Evolutionary conservation across 31 red algal species (phyloP), one percentile per base, ranked within the genome.

Genomic region (Endocladia muricata): DNA sequence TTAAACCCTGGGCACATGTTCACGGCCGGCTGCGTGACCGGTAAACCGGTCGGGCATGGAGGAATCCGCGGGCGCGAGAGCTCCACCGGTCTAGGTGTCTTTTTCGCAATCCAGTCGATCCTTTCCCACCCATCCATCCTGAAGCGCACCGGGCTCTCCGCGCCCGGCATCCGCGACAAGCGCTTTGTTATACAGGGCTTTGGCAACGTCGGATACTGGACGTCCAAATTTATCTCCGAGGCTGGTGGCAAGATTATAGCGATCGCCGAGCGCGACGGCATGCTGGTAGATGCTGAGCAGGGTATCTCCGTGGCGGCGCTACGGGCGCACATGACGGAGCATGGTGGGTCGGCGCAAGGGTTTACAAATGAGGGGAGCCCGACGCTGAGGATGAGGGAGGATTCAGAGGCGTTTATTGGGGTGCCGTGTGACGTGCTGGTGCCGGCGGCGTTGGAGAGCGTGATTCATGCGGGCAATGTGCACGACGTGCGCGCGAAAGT

Each of bases 131-230:
- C 55, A 26, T 56, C 61, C 30, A 68, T 93, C 42, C 41, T 86
- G 60, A 41, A 85, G 42, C 65, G 61, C 21, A 58, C 63, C 17
- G 84, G 88, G 23, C 37, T 96, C 2, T 21, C 37, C 29, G 52
- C 83, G 13, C 29, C 68, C 43, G 91, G 82, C 17, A 56, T 92
- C 21, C 56, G 36, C 29, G 89, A 83, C 28, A 92, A 92, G 30
- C 84, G 81, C 15, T 76, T 99, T 63, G 77, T 89, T 0, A 23
- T 99, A 9, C 97, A 99, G 78, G 97, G 97, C 41, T 87, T 99
- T 25, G 97, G 97, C 25, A 99, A 99, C 47, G 97, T 99, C 69
- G 97, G 97, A 61, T 98, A 95, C 60, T 94, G 88, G 84, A 41
- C 73, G 11, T 35, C 88, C 41, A 86, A 91, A 32, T 92, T 92